Evolutionary conservation across 1,139 yeast genomes (phyloP).

Genomic region (Taiozyma sp.): DNA sequence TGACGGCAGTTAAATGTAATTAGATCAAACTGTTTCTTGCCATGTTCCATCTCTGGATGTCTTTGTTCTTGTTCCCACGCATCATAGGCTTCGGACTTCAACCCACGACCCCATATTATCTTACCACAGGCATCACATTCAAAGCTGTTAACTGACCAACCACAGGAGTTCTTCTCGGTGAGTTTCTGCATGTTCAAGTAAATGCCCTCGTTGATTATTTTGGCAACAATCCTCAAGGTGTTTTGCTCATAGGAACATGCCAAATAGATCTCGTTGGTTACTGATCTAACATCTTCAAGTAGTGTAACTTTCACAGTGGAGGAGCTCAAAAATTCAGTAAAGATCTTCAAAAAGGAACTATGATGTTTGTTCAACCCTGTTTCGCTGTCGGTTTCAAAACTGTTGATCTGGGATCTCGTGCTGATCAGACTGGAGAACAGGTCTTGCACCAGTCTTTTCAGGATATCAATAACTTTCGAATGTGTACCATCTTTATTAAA

Average conservation of each 20-base stretch:
- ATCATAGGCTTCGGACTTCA: constrained; percentile 37
- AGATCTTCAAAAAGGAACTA: constrained; percentile 43
- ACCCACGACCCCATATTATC: constrained; percentile 55
- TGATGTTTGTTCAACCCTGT: constrained; percentile 14
- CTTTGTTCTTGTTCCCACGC: constrained; percentile 40
- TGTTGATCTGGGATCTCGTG: constrained; percentile 29
- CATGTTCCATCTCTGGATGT: not conserved
- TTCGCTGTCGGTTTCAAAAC: constrained; percentile 19
- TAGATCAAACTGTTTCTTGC: constrained; percentile 24
- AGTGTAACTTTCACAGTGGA: constrained; percentile 33
- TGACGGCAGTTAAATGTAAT: constrained; percentile 55
- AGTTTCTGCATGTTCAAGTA: constrained; percentile 40
- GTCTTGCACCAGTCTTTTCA: constrained; percentile 45
- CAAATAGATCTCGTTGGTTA: constrained; percentile 57
- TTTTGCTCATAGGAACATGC: constrained; percentile 63
- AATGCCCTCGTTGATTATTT: constrained; percentile 51
- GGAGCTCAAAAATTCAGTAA: constrained; percentile 42
- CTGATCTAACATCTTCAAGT: constrained; percentile 54
- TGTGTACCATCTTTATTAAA: constrained; percentile 19
- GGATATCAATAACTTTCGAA: constrained; percentile 24
- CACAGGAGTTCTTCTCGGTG: constrained; percentile 38
- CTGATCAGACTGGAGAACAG: constrained; percentile 48
- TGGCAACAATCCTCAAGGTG: constrained; percentile 48
- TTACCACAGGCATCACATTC: constrained; percentile 72
- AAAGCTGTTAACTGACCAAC: constrained; percentile 53